A percentile compares a stretch with the other conserved stretches of the same genome.
phyloP scores from a whole-genome alignment of 1,284 basidiomycete genomes.

The Rhodotorula sp. region DNA sequence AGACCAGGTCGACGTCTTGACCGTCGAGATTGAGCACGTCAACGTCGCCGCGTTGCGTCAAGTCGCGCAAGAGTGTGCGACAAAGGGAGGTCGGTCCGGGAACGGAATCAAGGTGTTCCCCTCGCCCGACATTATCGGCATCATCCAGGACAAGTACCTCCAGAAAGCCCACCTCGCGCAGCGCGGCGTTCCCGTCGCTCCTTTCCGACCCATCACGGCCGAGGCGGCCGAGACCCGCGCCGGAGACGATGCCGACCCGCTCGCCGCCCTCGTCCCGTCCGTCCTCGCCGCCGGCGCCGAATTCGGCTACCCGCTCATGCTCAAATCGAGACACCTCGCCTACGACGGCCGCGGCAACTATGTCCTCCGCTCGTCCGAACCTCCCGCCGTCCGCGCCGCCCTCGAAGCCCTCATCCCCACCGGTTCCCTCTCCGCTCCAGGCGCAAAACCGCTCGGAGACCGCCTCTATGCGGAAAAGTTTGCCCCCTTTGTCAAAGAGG shows the following conservation, averaged over 20 bases:
- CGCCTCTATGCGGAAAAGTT: conserved; percentile 91
- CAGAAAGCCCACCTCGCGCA: conserved; percentile 78
- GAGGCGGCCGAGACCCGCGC: conserved; percentile 29
- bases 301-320: conserved; percentile 88
- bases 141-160: conserved; percentile 92
- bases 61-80: conserved; percentile 56
- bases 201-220: conserved; percentile 55
- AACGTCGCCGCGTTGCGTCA: conserved; percentile 73
- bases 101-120: conserved; percentile 71
- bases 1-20: conserved; percentile 78
- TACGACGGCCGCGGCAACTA: conserved; percentile 97
- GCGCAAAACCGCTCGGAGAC: conserved; percentile 57
- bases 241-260: conserved; percentile 25
- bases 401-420: conserved; percentile 54
- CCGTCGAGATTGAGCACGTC: conserved; percentile 98
- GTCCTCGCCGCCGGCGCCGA: conserved; percentile 58
- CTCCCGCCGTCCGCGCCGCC: conserved; percentile 62
- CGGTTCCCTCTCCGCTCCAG: conserved; percentile 19
- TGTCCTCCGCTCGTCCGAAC: conserved; percentile 62
- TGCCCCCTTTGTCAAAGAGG: conserved; percentile 84
- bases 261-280: conserved; percentile 56
- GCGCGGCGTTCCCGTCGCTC: conserved; percentile 66
- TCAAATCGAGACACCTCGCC: conserved; percentile 90
- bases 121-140: conserved; percentile 73
- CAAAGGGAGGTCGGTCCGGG: conserved; percentile 40